phyloP scores from a whole-genome alignment of 345 rosid genomes.

The Citrus australasica region DNA sequence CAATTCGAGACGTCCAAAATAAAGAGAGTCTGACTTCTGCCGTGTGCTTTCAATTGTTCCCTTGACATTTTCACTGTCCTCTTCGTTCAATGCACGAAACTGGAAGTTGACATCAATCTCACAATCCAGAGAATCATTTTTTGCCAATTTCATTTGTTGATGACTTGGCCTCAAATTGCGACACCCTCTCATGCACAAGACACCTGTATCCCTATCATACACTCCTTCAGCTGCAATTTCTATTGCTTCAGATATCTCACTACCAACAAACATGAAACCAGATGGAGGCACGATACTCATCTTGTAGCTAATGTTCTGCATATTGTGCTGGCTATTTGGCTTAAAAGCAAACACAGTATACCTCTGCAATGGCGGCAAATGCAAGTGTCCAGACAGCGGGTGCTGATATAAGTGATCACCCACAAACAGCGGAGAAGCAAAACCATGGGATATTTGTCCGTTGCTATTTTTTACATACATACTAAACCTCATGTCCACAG shows the following conservation, averaged over 20 bases:
- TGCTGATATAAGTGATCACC: slow-evolving; percentile 39
- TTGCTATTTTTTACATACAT: slow-evolving; percentile 42
- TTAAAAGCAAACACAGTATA: slow-evolving; percentile 14
- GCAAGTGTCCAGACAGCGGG: background rate
- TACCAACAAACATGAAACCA: slow-evolving; percentile 20
- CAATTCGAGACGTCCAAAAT: slow-evolving; percentile 52
- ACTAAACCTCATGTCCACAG: slow-evolving; percentile 68
- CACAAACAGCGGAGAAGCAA: slow-evolving; percentile 62
- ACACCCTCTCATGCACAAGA: slow-evolving; percentile 88
- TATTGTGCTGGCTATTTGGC: slow-evolving; percentile 28
- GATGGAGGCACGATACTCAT: slow-evolving; percentile 33
- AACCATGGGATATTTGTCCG: slow-evolving; percentile 43
- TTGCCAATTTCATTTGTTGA: slow-evolving; percentile 8
- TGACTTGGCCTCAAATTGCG: slow-evolving; percentile 25
- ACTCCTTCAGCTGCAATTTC: slow-evolving; percentile 77
- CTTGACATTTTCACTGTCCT: slow-evolving; percentile 40
- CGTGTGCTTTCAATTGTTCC: slow-evolving; percentile 72
- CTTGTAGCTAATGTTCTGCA: slow-evolving; percentile 63
- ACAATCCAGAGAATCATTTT: slow-evolving; percentile 51
- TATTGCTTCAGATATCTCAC: slow-evolving; percentile 19
- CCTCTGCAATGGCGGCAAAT: background rate
- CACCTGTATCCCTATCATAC: slow-evolving; percentile 57
- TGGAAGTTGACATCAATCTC: slow-evolving; percentile 46
- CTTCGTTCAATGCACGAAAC: slow-evolving; percentile 56
- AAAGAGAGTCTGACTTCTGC: slow-evolving; percentile 55